A percentile compares a stretch with the other conserved stretches of the same genome.
Evolutionary conservation across 306 rosid species (phyloP).

Genomic region (Vigna trinervia): DNA sequence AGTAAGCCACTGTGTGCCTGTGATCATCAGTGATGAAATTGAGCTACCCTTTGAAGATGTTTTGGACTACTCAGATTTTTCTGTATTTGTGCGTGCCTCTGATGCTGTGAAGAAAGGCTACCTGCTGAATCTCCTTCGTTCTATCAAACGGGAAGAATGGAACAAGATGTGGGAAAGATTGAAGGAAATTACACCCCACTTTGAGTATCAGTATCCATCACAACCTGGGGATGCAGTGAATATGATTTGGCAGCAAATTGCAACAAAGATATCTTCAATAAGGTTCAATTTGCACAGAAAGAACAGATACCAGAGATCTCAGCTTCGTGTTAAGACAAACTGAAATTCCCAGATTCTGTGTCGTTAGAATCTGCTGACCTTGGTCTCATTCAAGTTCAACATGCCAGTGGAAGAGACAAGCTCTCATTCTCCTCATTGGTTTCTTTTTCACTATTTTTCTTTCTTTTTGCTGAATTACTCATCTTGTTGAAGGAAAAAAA

Average conservation of each 20-base stretch:
- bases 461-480: neutral
- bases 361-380: slow-evolving; percentile 34
- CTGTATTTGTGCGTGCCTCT: slow-evolving; percentile 63
- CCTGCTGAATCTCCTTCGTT: slow-evolving; percentile 70
- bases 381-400: slow-evolving; percentile 28
- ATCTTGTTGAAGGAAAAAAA: slow-evolving; percentile 18
- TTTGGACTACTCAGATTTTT: slow-evolving; percentile 83
- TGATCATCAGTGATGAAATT: slow-evolving; percentile 83
- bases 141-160: slow-evolving; percentile 70
- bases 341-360: slow-evolving; percentile 40
- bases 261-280: slow-evolving; percentile 56
- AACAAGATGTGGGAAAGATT: slow-evolving; percentile 84
- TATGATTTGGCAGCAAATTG: slow-evolving; percentile 86
- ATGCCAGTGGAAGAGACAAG: slow-evolving; percentile 35
- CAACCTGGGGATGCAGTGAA: slow-evolving; percentile 76
- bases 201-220: slow-evolving; percentile 88
- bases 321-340: slow-evolving; percentile 40
- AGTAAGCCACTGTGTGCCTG: slow-evolving; percentile 82
- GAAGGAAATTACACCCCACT: slow-evolving; percentile 66
- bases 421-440: slow-evolving; percentile 16
- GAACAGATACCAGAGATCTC: slow-evolving; percentile 73
- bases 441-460: neutral
- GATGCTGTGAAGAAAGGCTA: slow-evolving; percentile 73
- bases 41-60: slow-evolving; percentile 91
- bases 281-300: slow-evolving; percentile 57